These are phyloP conservation scores for Cryptosporidium tyzzeri DNA, from an alignment of 169 alveolate genomes.

Conservation along the genomic window DNA sequence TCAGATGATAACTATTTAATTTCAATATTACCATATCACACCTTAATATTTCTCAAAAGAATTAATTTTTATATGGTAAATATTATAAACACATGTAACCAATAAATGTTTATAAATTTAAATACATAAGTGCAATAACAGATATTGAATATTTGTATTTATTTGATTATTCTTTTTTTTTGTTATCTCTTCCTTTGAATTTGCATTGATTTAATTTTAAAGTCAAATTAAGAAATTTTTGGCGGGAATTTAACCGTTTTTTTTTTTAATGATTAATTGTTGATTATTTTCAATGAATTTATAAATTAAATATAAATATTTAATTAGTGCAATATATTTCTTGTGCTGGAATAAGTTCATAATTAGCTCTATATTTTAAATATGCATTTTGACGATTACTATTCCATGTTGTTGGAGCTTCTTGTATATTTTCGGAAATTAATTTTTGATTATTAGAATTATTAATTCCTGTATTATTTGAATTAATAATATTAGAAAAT, in stretches of 20 bases:
- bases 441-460: not conserved
- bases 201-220: not conserved
- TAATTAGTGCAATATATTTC: constrained; percentile 52
- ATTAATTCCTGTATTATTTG: not conserved
- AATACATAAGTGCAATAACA: not conserved
- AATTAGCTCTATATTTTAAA: constrained; percentile 52
- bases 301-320: not conserved
- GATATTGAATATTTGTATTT: not conserved
- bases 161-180: not conserved
- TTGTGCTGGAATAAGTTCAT: constrained; percentile 63
- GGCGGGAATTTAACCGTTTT: not conserved
- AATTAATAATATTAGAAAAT: not conserved
- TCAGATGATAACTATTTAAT: not conserved
- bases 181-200: not conserved
- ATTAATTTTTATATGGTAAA: not conserved
- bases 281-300: not conserved
- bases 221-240: not conserved
- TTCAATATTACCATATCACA: not conserved
- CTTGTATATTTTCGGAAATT: not conserved
- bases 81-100: not conserved
- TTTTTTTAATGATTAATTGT: not conserved
- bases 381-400: constrained; percentile 49
- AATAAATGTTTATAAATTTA: too few species aligned
- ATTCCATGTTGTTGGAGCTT: constrained; percentile 63
- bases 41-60: not conserved